Evolutionary conservation across 768 basidiomycete genomes (phyloP), one percentile per base, ranked within the genome.

Genomic region (Suillus brevipes): DNA sequence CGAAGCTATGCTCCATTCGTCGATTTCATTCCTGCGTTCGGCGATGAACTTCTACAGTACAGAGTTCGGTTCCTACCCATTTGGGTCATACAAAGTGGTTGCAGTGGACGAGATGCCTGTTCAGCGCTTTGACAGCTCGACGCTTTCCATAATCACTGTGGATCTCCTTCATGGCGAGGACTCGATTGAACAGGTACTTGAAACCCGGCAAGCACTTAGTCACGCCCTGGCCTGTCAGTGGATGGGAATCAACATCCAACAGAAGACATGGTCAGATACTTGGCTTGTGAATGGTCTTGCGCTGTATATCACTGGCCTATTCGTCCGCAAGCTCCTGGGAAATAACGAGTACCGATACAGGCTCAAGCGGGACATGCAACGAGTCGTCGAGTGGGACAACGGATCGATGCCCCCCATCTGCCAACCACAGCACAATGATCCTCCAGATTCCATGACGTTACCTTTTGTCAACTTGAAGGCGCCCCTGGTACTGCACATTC

Each of bases 251-350:
- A 97, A 98, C 77, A 94, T 99, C 71, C 89, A 95, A 64, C 95
- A 91, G 61, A 95, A 94, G 79, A 85, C 89, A 36, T 94, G 93
- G 87, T 91, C 94, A 14, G 97, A 99, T 76, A 86, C 89, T 31
- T 99, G 97, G 97, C 87, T 99, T n/a, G 89, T 96, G 64, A 95
- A 97, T 71, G 97, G 96, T 1, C 81, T 99, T 55, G 90, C 94
- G 10, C 82, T 95, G 18, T 95, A 98, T 73, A 91, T 99, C 73
- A 91, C 92, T 6, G 90, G 91, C 12, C 83, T 95, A 49, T 98
- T 93, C 80, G 79, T 96, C 70, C 87, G 89, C 64, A 92, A 91
- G 77, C 80, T 95, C 16, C 82, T 98, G 64, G 97, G 97, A 45
- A 97, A 91, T 77, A 99, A 99, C 80, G 97, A 99, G 74, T 99